These are phyloP conservation scores for Ceratorhiza oryzae-sativae DNA, from an alignment of 1,284 basidiomycete genomes.

Conservation along the genomic window DNA sequence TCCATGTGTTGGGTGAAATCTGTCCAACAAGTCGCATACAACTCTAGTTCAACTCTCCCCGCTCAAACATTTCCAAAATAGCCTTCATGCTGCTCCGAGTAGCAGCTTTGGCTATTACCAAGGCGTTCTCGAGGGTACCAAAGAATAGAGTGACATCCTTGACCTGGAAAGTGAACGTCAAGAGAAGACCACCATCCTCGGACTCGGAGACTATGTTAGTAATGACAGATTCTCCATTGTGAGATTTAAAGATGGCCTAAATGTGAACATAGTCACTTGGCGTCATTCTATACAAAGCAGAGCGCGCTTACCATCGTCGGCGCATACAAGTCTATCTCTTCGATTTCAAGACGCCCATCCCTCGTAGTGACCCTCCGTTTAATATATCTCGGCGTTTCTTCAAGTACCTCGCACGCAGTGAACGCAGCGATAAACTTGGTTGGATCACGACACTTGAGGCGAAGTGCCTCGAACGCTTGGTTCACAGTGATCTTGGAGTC, in stretches of 20 bases:
- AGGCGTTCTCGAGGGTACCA: background rate
- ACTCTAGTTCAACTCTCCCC: slow-evolving; percentile 19
- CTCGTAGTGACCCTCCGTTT: slow-evolving; percentile 6
- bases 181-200: background rate
- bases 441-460: slow-evolving; percentile 7
- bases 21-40: too few species aligned
- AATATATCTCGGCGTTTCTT: slow-evolving; percentile 5
- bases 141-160: background rate
- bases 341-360: background rate
- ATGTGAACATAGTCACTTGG: background rate
- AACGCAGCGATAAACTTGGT: background rate
- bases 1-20: too few species aligned
- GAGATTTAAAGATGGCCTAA: background rate
- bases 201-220: slow-evolving; percentile 8
- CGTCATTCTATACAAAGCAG: background rate
- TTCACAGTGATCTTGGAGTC: slow-evolving; percentile 11
- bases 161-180: slow-evolving; percentile 16
- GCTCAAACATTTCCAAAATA: slow-evolving; percentile 16
- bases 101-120: background rate
- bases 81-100: background rate
- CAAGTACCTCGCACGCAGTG: slow-evolving; percentile 8
- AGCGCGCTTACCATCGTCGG: background rate
- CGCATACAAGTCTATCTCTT: slow-evolving; percentile 14
- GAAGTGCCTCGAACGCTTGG: slow-evolving; percentile 9
- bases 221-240: background rate